Percentiles rank a stretch among this genome's conserved stretches.
phyloP scores from a whole-genome alignment of 1,139 yeast species.

The Pneumocystis sp. region DNA sequence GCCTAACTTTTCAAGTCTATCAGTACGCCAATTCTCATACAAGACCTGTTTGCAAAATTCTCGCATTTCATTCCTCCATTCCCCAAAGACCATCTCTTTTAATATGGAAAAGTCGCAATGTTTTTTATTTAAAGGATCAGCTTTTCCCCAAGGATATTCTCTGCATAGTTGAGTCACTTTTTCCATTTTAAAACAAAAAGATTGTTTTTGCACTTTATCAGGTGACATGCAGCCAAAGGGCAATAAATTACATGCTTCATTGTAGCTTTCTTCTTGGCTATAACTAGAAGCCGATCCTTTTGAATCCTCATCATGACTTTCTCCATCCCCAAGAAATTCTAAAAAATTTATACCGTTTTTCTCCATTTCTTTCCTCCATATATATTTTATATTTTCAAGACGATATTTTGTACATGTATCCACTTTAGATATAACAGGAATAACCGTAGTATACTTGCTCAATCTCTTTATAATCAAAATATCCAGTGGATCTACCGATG shows the following conservation, averaged over 20 bases:
- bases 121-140: neutral
- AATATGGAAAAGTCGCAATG: neutral
- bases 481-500: neutral
- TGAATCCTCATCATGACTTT: neutral
- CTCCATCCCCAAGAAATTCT: neutral
- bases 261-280: neutral
- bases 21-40: slow-evolving; percentile 1
- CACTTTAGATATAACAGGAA: neutral
- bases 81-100: neutral
- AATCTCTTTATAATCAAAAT: neutral
- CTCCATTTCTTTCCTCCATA: neutral
- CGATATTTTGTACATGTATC: neutral
- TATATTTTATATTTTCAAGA: neutral
- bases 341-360: neutral
- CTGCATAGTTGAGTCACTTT: neutral
- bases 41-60: neutral
- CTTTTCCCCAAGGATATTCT: slow-evolving; percentile 1
- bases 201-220: neutral
- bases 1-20: neutral
- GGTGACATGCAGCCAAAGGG: neutral
- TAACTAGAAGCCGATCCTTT: neutral
- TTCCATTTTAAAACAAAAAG: neutral
- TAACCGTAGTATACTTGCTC: neutral
- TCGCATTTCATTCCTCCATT: slow-evolving; percentile 1
- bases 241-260: neutral